Evolutionary conservation across 2,329 filamentous ascomycete genomes (phyloP).

Genomic region (Aspergillus aculeatus): DNA sequence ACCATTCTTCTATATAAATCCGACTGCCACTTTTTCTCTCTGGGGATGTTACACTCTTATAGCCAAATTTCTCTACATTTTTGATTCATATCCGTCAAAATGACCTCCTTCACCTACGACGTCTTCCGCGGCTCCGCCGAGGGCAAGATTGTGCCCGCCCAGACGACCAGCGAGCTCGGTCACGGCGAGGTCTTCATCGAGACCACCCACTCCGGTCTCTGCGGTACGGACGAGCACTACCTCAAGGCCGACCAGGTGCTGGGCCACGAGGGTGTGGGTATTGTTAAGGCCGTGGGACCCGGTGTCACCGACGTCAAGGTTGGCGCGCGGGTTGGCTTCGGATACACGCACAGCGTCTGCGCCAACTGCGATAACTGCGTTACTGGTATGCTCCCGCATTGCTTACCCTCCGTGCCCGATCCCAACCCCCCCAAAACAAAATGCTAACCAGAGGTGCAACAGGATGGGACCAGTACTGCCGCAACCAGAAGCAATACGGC

Average conservation of each 20-base stretch:
- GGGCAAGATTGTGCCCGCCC: constrained; percentile 15
- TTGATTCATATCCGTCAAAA: not conserved
- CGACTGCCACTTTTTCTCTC: not conserved
- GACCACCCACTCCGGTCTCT: constrained; percentile 25
- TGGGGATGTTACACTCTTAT: too few relatives aligned
- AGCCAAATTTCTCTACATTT: too few relatives aligned
- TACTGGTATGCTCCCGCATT: constrained; percentile 11
- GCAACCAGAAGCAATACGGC: constrained; percentile 27
- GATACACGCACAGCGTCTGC: constrained; percentile 30
- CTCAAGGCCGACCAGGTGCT: constrained; percentile 31
- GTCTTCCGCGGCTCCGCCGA: constrained; percentile 20
- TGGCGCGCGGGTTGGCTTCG: constrained; percentile 35
- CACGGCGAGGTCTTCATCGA: constrained; percentile 20
- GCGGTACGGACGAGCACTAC: constrained; percentile 25
- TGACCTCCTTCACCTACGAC: constrained; percentile 10
- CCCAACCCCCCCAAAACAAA: not conserved
- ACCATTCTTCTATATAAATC: too few relatives aligned
- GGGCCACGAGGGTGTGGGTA: constrained; percentile 55
- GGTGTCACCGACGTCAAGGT: constrained; percentile 47
- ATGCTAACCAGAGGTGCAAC: not conserved
- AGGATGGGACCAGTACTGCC: constrained; percentile 27
- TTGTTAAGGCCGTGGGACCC: constrained; percentile 49
- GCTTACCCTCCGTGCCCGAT: too few relatives aligned
- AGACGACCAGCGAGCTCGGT: constrained; percentile 9
- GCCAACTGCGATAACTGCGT: constrained; percentile 33